Percentiles rank a stretch among this genome's conserved stretches.
These are phyloP conservation scores for Nicotiana rustica DNA, from an alignment of 305 asterid species.

Conservation along the genomic window DNA sequence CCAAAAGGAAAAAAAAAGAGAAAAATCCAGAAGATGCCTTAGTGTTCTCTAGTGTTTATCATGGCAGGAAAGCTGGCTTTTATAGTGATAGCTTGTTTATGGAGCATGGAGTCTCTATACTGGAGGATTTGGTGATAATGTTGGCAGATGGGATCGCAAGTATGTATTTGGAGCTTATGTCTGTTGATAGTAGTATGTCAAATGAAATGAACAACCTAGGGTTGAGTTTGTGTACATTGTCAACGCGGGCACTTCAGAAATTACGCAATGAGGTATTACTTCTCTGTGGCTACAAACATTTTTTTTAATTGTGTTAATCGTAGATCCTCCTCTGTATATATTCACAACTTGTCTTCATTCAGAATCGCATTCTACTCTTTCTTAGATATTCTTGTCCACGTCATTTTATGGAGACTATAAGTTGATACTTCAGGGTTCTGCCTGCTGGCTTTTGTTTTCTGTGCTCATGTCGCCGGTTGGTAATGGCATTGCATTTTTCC, in stretches of 20 bases:
- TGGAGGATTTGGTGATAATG: conserved; percentile 89
- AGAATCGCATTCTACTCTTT: background rate
- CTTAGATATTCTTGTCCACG: background rate
- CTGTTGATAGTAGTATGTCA: conserved; percentile 87
- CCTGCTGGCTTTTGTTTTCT: background rate
- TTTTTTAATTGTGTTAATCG: conserved; percentile 23
- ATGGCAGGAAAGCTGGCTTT: conserved; percentile 67
- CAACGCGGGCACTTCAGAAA: conserved; percentile 97
- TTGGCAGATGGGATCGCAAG: conserved; percentile 94
- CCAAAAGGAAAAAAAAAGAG: background rate
- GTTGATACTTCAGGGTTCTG: background rate
- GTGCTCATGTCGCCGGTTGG: background rate
- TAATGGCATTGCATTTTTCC: background rate
- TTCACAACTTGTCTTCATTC: conserved; percentile 14
- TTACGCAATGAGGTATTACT: conserved; percentile 85
- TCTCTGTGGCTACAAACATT: background rate
- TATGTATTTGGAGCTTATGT: conserved; percentile 96
- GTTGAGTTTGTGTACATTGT: conserved; percentile 80
- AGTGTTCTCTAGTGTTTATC: conserved; percentile 28
- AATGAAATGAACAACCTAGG: conserved; percentile 87
- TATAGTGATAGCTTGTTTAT: conserved; percentile 69
- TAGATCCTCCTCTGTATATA: background rate
- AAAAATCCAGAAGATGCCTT: background rate
- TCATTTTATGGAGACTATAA: background rate
- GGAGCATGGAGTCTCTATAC: conserved; percentile 77